Conservation (phyloP, 805 yeast genomes). For the Ogataea paradorogensis region DNA sequence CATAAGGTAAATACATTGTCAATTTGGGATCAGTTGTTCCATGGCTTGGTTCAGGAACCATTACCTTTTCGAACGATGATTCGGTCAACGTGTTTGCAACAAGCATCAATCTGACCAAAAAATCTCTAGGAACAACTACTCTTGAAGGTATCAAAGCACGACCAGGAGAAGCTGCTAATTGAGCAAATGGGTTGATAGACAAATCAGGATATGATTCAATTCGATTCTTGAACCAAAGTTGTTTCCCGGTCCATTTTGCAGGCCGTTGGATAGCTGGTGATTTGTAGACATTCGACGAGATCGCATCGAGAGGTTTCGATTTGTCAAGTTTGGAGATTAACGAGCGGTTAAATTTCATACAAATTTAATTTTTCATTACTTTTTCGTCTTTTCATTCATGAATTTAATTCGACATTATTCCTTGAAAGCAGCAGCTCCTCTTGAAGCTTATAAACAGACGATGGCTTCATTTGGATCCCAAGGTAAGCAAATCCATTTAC, state of each 20-base stretch:
- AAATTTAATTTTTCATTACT: background rate
- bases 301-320: conserved; percentile 1
- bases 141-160: conserved; percentile 39
- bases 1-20: conserved; percentile 10
- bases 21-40: background rate
- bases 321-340: conserved; percentile 5
- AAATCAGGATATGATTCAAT: conserved; percentile 25
- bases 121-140: conserved; percentile 37
- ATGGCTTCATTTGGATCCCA: conserved; percentile 38
- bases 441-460: conserved; percentile 30
- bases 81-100: conserved; percentile 13
- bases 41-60: conserved; percentile 15
- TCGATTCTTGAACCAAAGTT: conserved; percentile 14
- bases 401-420: conserved; percentile 6
- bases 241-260: conserved; percentile 23
- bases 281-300: background rate
- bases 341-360: conserved; percentile 13
- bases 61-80: conserved; percentile 6
- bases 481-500: conserved; percentile 22
- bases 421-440: conserved; percentile 20
- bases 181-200: conserved; percentile 37
- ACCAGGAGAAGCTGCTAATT: conserved; percentile 40
- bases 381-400: conserved; percentile 5
- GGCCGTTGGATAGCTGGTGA: conserved; percentile 27
- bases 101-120: conserved; percentile 35